Base-by-base conservation (phyloP, 169 alveolate species). In the Babesia gibsoni region DNA sequence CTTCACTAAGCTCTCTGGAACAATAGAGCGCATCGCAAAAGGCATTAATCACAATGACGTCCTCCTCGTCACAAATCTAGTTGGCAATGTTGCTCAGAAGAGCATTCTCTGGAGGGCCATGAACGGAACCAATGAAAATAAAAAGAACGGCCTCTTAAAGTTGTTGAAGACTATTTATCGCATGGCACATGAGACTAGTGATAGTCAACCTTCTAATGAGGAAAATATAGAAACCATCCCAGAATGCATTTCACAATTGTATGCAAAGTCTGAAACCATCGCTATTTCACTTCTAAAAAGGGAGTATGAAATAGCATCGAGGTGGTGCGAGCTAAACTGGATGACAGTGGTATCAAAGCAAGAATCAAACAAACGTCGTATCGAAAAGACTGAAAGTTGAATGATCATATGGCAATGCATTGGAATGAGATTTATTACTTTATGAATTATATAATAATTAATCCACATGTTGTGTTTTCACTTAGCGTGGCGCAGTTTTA, bases 331-430 rank as follows among this genome's bases (percentile, higher is more conserved):
- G 33, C 33, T 42, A 33, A 61, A 50, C 45, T 61, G 72, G 72
- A 48, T 32, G 50, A 46, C 33, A 0, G 8, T 61, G 6, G 36
- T 61, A 18, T 43, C 72, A 4, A 61, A 61, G 45, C 57, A 61
- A 48, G 22, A 5, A 8, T 61, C 72, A 16, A 61, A 46, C 22
- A 61, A 61, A 35, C 72, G 72, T n/a, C n/a, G n/a, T n/a, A n/a
- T n/a, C n/a, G n/a, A n/a, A n/a, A n/a, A n/a, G n/a, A n/a, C n/a
- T n/a, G n/a, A n/a, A n/a, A n/a, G n/a, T n/a, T n/a, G n/a, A n/a
- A n/a, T n/a, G n/a, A n/a, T n/a, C n/a, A n/a, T n/a, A n/a, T n/a
- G n/a, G n/a, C n/a, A n/a, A n/a, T n/a, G n/a, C n/a, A n/a, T n/a
- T n/a, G n/a, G n/a, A n/a, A n/a, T n/a, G n/a, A n/a, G n/a, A n/a